Evolutionary conservation across 2,329 filamentous ascomycete genomes (phyloP), one percentile per base, ranked within the genome.

Genomic region (Neurospora sp.): DNA sequence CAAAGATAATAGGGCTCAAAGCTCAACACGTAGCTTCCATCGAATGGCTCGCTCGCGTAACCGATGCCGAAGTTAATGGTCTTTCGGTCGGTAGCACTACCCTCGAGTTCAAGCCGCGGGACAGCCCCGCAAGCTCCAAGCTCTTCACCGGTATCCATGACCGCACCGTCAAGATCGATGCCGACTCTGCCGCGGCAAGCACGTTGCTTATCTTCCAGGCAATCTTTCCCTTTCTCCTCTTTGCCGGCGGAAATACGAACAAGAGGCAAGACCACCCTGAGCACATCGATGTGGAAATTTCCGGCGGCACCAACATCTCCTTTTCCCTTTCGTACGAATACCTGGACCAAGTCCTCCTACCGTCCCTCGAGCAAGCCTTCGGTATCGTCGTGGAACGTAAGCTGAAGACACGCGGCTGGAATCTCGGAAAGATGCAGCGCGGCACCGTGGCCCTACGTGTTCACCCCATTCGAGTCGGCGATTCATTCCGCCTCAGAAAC

Each of bases 251-350:
- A 71, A 78, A 80, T 6, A 75, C 71, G n/a, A 77, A 74, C 6
- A 11, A 62, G 52, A 62, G 23, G 12, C 52, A 62, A 62, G 52
- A 62, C 5, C 36, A 33, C 8, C 33, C 41, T 2, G 79, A 83
- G 36, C 81, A 83, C 1, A 78, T 88, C 28, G 80, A 81, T 38
- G 73, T 89, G 5, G 80, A 82, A 19, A 83, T 90, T 6, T 81
- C 82, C 1, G 87, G 87, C 5, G 87, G 88, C 17, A 89, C 87
- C 1, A 89, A 90, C 72, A 84, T 86, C 2, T 79, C 81, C 10
- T 87, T 83, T 74, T 87, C 87, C 0, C 80, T 83, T 1, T 87
- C 83, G n/a, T 88, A 82, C 70, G 87, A 90, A 74, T 90, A 89
- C 74, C 78, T 89, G 3, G 86, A 88, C 74, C 87, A 89, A 74